Conservation (phyloP, 1,284 basidiomycete species). For the Rhizoctonia solani region DNA sequence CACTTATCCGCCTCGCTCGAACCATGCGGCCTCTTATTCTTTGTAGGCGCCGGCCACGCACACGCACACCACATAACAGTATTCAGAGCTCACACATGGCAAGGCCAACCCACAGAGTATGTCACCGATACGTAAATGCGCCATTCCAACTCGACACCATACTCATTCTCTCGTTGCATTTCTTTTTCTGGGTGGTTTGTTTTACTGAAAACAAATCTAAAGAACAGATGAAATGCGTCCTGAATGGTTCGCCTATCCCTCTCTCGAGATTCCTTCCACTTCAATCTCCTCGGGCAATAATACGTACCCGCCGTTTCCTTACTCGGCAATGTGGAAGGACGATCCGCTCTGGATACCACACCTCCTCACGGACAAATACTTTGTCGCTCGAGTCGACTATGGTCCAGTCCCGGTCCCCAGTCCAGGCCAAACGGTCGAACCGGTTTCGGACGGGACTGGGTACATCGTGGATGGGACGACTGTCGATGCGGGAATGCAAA, state of each 20-base stretch:
- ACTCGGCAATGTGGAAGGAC: constrained; percentile 65
- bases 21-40: constrained; percentile 64
- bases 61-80: constrained; percentile 69
- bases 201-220: background rate
- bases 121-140: constrained; percentile 38
- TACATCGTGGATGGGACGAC: background rate
- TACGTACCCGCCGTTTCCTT: constrained; percentile 51
- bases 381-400: constrained; percentile 64
- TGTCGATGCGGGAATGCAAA: constrained; percentile 26
- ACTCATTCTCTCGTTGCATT: background rate
- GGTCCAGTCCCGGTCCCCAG: constrained; percentile 28
- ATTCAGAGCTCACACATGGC: constrained; percentile 60
- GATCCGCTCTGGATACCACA: constrained; percentile 65
- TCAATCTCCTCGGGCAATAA: constrained; percentile 20
- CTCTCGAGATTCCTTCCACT: constrained; percentile 14
- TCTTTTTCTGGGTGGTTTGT: background rate
- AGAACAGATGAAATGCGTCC: constrained; percentile 74
- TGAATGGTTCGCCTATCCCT: constrained; percentile 59
- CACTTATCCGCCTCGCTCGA: constrained; percentile 64
- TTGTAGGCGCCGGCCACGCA: constrained; percentile 54
- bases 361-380: constrained; percentile 53
- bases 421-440: background rate
- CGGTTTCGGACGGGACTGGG: background rate
- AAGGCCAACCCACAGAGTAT: constrained; percentile 63
- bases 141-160: background rate